Base-by-base conservation (phyloP, 306 rosid species). In the Bauhinia variegata region DNA sequence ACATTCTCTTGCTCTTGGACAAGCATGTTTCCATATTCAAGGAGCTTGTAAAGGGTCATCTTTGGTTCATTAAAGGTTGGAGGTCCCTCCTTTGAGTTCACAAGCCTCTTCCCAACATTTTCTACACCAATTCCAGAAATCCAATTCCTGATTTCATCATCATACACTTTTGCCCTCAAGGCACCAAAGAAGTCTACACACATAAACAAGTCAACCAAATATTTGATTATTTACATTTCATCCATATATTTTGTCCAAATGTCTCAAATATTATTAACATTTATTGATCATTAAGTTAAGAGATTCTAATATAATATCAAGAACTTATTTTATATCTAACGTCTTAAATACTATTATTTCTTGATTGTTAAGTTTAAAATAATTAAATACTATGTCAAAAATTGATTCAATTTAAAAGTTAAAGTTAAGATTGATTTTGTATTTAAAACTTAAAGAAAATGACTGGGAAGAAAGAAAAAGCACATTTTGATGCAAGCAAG, bases 1-100 rank as follows among this genome's bases (percentile, higher is more conserved):
- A 88, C 96, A 73, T 88, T 86, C 63, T 88, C 88, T 71, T 88
- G 96, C 74, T 88, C 89, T 80, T 86, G 58, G 10, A 88, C 86
- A 36, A 88, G 82, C 88, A 79, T 75, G 73, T 50, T 86, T 73
- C 96, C 96, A 41, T 88, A 88, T 73, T 73, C 80, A 0, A 88
- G 82, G 34, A 88, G 86, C 72, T 79, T 71, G 15, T 68, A 54
- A 1, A 84, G 65, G 3, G 28, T 73, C 79, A 88, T 83, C 72
- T 54, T 75, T 44, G 95, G 91, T 70, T 78, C 85, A 54, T 86
- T 77, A 44, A 88, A 84, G 30, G 77, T 82, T 55, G 89, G 96
- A 41, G 91, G 91, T 16, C 83, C 95, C 42, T 88, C 95, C 63
- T 83, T 88, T 13, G 91, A 88, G 57, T 88, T 88, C 78, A 88